Evolutionary conservation across 2,329 filamentous ascomycete genomes (phyloP).

Genomic region (Pezicula neosporulosa): DNA sequence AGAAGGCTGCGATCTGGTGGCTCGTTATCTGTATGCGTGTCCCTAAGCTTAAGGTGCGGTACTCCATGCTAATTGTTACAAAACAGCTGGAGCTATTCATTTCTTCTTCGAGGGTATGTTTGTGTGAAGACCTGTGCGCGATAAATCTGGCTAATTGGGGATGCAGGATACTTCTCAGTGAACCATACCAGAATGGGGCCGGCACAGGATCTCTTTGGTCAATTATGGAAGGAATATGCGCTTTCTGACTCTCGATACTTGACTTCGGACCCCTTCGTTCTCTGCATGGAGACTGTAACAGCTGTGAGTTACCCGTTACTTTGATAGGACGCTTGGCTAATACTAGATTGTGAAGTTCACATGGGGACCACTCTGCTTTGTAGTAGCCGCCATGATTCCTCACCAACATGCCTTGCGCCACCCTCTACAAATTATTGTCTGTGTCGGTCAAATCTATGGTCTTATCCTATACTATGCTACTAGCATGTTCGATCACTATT

Average conservation of each 20-base stretch:
- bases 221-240: conserved; percentile 57
- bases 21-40: conserved; percentile 66
- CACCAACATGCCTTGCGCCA: conserved; percentile 42
- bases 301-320: conserved; percentile 27
- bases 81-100: conserved; percentile 25
- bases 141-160: background rate
- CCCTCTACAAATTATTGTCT: conserved; percentile 41
- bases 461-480: conserved; percentile 63
- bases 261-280: conserved; percentile 47
- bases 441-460: conserved; percentile 41
- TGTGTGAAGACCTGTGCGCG: background rate
- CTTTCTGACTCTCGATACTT: conserved; percentile 54
- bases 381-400: conserved; percentile 44
- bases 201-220: conserved; percentile 41
- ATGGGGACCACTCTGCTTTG: conserved; percentile 57
- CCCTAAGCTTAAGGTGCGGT: conserved; percentile 37
- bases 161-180: conserved; percentile 42
- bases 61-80: conserved; percentile 20
- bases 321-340: background rate
- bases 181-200: conserved; percentile 39
- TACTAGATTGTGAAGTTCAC: conserved; percentile 34
- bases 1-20: conserved; percentile 66
- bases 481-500: conserved; percentile 45
- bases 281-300: conserved; percentile 53
- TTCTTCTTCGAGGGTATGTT: conserved; percentile 29